Percentiles rank a stretch among this genome's conserved stretches.
phyloP scores from a whole-genome alignment of 2,329 filamentous ascomycete species.

The Aureobasidium sp. region DNA sequence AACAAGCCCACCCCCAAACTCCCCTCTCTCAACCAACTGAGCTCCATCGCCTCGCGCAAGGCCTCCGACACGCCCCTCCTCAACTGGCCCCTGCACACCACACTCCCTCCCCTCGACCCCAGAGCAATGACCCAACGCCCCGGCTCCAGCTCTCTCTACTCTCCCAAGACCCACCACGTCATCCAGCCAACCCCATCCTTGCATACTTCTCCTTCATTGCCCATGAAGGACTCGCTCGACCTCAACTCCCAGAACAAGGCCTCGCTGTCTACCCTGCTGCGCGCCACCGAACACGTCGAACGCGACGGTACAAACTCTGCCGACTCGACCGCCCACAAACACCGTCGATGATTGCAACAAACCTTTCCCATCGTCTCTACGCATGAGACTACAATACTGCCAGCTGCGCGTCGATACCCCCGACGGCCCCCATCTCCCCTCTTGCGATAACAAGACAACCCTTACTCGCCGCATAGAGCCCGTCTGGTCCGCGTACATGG shows the following conservation, averaged over 20 bases:
- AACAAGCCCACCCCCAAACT: not conserved
- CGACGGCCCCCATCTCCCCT: not conserved
- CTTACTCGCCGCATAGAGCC: constrained; percentile 3
- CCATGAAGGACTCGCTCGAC: not conserved
- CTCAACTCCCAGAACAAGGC: not conserved
- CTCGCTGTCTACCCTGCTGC: not conserved
- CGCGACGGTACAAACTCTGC: not conserved
- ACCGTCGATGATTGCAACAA: not conserved
- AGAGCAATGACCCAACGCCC: not conserved
- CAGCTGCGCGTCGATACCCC: not conserved
- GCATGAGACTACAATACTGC: not conserved
- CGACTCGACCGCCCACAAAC: not conserved
- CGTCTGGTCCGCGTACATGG: not conserved
- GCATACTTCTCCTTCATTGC: not conserved
- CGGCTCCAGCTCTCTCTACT: not conserved
- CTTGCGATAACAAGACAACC: constrained; percentile 6
- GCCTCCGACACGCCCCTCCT: not conserved
- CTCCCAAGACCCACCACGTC: not conserved
- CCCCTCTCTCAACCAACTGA: not conserved
- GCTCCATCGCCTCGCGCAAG: not conserved
- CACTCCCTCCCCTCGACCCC: not conserved
- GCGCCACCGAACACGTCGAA: constrained; percentile 12
- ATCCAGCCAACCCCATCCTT: not conserved
- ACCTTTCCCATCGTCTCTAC: too few species aligned
- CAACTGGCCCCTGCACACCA: constrained; percentile 15